phyloP scores from a whole-genome alignment of 768 basidiomycete genomes.

The Russula dissimulans region DNA sequence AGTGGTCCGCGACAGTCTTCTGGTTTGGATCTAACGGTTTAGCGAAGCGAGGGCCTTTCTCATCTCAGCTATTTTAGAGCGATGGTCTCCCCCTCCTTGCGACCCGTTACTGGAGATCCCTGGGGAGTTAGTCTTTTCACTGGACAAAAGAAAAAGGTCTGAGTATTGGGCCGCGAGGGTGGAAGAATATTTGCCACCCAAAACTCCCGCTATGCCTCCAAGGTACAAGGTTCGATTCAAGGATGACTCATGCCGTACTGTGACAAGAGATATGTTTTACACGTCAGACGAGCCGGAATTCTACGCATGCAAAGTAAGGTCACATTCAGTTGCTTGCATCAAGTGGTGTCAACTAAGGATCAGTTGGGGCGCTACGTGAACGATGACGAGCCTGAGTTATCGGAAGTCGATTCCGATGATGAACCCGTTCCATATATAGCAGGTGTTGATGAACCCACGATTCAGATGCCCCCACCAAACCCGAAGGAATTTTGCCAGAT shows the following conservation, averaged over 20 bases:
- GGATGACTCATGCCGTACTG: constrained; percentile 36
- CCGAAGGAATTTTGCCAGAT: constrained; percentile 39
- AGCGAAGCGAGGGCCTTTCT: constrained; percentile 11
- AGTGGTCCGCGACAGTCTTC: neutral
- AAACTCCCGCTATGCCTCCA: constrained; percentile 28
- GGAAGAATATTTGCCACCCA: constrained; percentile 40
- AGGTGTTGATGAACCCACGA: constrained; percentile 31
- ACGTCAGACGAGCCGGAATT: constrained; percentile 52
- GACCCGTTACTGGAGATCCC: constrained; percentile 50
- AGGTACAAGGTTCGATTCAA: constrained; percentile 53
- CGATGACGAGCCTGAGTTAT: constrained; percentile 27
- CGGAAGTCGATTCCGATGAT: constrained; percentile 22
- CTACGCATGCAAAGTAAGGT: constrained; percentile 45
- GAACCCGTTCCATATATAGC: constrained; percentile 22
- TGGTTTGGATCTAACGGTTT: constrained; percentile 15
- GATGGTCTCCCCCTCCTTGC: constrained; percentile 35
- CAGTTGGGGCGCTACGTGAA: constrained; percentile 53
- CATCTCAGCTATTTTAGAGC: constrained; percentile 3
- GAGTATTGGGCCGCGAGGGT: constrained; percentile 64
- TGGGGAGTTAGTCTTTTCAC: constrained; percentile 57
- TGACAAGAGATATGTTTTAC: constrained; percentile 48
- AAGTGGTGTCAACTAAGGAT: neutral
- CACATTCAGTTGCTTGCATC: neutral
- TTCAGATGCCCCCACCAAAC: constrained; percentile 38
- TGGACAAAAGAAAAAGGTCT: constrained; percentile 28